Base-by-base conservation (phyloP, 306 rosid genomes). In the Elaeagnus macrophylla region DNA sequence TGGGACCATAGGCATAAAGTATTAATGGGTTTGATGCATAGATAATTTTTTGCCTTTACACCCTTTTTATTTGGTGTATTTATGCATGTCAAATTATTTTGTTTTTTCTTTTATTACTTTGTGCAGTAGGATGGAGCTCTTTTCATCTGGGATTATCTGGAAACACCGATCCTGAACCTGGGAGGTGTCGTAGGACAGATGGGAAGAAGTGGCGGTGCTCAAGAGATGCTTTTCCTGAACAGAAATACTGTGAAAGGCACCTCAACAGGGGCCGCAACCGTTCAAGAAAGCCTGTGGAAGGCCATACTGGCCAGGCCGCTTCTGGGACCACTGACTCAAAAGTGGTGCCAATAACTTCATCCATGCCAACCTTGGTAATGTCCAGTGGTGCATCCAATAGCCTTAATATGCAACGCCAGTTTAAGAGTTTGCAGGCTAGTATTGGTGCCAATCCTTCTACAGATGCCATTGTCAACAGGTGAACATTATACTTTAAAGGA, bases 271-370 rank as follows among this genome's bases (percentile, higher is more conserved):
- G 85, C 71, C 81, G 81, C 69, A 81, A 75, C 69, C 81, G 81
- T 79, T 79, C 84, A 79, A 79, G 84, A 75, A 79, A 75, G 84
- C 84, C 76, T 79, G 84, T 79, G 84, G 84, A 79, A 79, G 75
- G 78, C 76, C 77, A 74, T 59, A 65, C 80, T 60, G 83, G 80
- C 80, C 77, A 71, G 13, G 75, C 75, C 12, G 77, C 63, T 66
- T 35, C 79, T 46, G 74, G 72, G 67, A 53, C 63, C 56, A 51
- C 62, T 15, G 67, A 64, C 65, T 55, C 64, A 20, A 66, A 66
- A 65, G 73, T 44, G 56, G 48, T 41, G 47, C 66, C 65, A 14
- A 56, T 61, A 48, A 58, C 60, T 20, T 13, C 81, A 0, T 60
- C 72, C 37, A 32, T 53, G 66, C 47, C 75, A 10, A 51, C 57